Evolutionary conservation across 331 rosid species (phyloP), one percentile per base, ranked within the genome.

Genomic region (Dryas integrifolia): DNA sequence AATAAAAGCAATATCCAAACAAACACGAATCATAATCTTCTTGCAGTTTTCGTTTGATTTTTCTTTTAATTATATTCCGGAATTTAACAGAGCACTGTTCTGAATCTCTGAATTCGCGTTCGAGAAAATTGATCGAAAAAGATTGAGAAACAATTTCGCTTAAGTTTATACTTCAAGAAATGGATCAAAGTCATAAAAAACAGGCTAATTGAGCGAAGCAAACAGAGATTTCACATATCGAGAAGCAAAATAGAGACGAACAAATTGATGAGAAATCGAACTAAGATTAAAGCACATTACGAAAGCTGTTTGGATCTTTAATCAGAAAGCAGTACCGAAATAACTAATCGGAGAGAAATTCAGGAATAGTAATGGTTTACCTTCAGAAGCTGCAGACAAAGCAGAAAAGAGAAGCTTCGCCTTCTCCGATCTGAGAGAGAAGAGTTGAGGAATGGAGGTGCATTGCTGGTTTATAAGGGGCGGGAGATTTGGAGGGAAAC

Each of bases 401-500:
- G 35, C 35, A 30, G 35, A 16, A 49, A 9, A 15, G 7, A 21
- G 53, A 58, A 9, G 12, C 35, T 41, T 13, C 58, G 13, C 35
- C 45, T 11, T 49, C 51, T 51, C 66, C 7, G 58, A 65, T 69
- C 45, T 12, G 50, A 69, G 57, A 45, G 67, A 66, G 40, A 13
- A 58, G 55, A 40, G 43, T n/a, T 41, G 63, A 50, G 40, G 16
- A 9, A 53, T 52, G 72, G 48, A 55, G 58, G 38, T 35, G 64
- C 21, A 53, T 8, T 30, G 9, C 39, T 24, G 56, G 49, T 76
- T 69, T 76, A 68, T 59, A 76, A 9, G 52, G 70, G 55, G 45
- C 2, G 21, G 76, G 52, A 58, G 21, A 6, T 58, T 69, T 76
- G 76, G 81, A 70, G 81, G 81, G 81, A 76, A 76, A 76, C 43